Evolutionary conservation across 2,329 filamentous ascomycete genomes (phyloP).

Genomic region (Curvularia sp.): DNA sequence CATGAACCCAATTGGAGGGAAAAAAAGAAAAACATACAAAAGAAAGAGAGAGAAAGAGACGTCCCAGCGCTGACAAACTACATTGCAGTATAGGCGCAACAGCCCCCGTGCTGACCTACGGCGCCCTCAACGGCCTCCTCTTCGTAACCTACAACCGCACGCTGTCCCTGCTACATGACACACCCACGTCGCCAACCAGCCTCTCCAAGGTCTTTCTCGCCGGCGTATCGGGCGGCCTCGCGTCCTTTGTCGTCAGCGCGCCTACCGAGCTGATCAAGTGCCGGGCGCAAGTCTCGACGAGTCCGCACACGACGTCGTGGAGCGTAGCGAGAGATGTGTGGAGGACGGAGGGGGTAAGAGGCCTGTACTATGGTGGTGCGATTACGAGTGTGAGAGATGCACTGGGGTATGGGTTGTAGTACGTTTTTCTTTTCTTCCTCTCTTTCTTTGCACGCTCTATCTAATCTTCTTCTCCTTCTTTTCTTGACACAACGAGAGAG

Average conservation of each 20-base stretch:
- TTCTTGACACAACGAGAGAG: not conserved
- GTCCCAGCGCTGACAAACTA: not conserved
- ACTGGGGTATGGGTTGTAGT: slow-evolving; percentile 96
- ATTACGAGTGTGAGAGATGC: slow-evolving; percentile 85
- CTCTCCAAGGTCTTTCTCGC: slow-evolving; percentile 77
- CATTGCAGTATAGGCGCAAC: slow-evolving; percentile 67
- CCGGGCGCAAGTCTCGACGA: slow-evolving; percentile 71
- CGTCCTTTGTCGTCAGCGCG: slow-evolving; percentile 83
- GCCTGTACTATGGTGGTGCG: slow-evolving; percentile 80
- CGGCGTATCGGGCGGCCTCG: slow-evolving; percentile 80
- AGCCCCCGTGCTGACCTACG: slow-evolving; percentile 87
- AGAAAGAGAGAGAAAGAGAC: not conserved
- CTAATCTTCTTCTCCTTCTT: not conserved
- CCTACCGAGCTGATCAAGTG: slow-evolving; percentile 94
- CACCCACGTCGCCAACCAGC: slow-evolving; percentile 44
- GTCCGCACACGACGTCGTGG: slow-evolving; percentile 60
- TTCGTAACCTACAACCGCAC: slow-evolving; percentile 91
- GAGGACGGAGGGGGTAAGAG: slow-evolving; percentile 65
- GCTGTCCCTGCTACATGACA: slow-evolving; percentile 64
- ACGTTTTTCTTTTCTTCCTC: slow-evolving; percentile 36
- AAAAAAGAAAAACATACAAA: not conserved
- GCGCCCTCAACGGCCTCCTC: slow-evolving; percentile 86
- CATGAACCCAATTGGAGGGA: not conserved
- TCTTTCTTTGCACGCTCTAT: not conserved
- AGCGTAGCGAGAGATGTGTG: slow-evolving; percentile 68